These are phyloP conservation scores for Penicillium odoratum DNA, from an alignment of 495 filamentous ascomycete genomes.

Conservation along the genomic window DNA sequence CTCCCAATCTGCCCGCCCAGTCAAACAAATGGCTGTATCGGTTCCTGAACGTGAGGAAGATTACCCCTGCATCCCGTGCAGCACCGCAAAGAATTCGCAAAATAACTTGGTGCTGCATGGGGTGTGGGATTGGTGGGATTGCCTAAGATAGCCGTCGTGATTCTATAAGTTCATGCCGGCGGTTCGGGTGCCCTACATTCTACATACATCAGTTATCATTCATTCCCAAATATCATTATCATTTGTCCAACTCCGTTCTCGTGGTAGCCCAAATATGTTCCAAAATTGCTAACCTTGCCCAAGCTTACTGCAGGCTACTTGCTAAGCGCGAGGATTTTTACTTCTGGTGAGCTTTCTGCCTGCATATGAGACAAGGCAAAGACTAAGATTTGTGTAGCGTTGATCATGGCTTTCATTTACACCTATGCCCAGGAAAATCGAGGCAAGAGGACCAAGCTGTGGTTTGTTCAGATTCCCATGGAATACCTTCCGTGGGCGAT, in stretches of 20 bases:
- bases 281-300: slow-evolving; percentile 24
- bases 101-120: slow-evolving; percentile 63
- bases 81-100: slow-evolving; percentile 71
- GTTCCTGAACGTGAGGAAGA: slow-evolving; percentile 99
- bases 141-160: slow-evolving; percentile 75
- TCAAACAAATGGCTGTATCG: slow-evolving; percentile 73
- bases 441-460: slow-evolving; percentile 65
- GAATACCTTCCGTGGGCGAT: slow-evolving; percentile 75
- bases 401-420: slow-evolving; percentile 77
- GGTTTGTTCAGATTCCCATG: slow-evolving; percentile 73
- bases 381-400: slow-evolving; percentile 42
- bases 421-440: slow-evolving; percentile 82
- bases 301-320: slow-evolving; percentile 54
- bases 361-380: slow-evolving; percentile 11
- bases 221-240: slow-evolving; percentile 25
- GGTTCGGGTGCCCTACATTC: slow-evolving; percentile 91
- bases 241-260: slow-evolving; percentile 8
- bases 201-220: slow-evolving; percentile 25
- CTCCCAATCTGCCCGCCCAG: slow-evolving; percentile 98
- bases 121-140: slow-evolving; percentile 89
- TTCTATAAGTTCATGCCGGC: slow-evolving; percentile 63
- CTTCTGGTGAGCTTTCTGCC: slow-evolving; percentile 46
- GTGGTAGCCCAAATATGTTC: slow-evolving; percentile 22
- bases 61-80: slow-evolving; percentile 75
- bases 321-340: slow-evolving; percentile 53